phyloP scores from a whole-genome alignment of 2,329 filamentous ascomycete species.

The Apiospora saccharicola region DNA sequence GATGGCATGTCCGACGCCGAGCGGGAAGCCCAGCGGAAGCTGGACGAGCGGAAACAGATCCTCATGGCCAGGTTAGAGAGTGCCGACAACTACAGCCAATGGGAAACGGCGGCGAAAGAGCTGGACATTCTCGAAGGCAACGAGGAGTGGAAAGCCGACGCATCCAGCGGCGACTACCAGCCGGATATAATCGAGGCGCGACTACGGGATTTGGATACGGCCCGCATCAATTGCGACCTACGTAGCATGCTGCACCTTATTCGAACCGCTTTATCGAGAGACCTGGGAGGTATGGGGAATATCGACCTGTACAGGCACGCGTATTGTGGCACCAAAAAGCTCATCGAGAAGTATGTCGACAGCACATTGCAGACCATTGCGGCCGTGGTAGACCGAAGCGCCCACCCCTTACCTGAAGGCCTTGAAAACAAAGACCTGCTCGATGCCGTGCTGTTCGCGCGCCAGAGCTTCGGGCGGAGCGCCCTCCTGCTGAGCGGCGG shows the following conservation, averaged over 20 bases:
- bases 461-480: conserved; percentile 85
- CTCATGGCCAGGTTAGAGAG: conserved; percentile 70
- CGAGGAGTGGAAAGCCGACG: conserved; percentile 79
- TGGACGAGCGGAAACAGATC: conserved; percentile 68
- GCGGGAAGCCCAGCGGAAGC: conserved; percentile 52
- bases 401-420: conserved; percentile 55
- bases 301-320: conserved; percentile 83
- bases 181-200: conserved; percentile 71
- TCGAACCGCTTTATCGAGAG: conserved; percentile 79
- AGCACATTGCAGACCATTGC: conserved; percentile 79
- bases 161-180: conserved; percentile 72
- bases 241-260: conserved; percentile 81
- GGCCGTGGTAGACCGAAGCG: conserved; percentile 70
- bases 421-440: conserved; percentile 67
- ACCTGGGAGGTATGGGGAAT: conserved; percentile 87
- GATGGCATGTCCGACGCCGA: conserved; percentile 62
- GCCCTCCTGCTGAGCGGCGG: conserved; percentile 85
- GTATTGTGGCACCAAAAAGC: conserved; percentile 82
- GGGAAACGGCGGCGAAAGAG: conserved; percentile 77
- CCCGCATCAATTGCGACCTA: conserved; percentile 74
- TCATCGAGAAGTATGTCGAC: conserved; percentile 88
- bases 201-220: conserved; percentile 77
- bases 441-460: conserved; percentile 73
- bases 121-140: conserved; percentile 83
- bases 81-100: conserved; percentile 73